phyloP scores from a whole-genome alignment of 2,329 filamentous ascomycete species.

The Zopfia rhizophila region DNA sequence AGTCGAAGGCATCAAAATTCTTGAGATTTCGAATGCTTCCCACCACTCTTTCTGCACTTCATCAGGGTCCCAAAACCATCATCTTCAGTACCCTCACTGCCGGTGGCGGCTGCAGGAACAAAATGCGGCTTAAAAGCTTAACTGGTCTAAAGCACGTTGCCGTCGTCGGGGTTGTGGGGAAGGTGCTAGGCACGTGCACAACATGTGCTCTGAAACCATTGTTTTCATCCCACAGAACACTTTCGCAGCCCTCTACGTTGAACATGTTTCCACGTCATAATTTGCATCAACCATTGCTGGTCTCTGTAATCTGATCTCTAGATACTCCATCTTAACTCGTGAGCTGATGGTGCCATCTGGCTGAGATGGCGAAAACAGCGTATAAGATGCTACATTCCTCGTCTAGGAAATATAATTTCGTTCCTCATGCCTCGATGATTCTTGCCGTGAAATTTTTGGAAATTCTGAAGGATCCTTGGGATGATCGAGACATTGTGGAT shows the following conservation, averaged over 20 bases:
- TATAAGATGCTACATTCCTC: not conserved
- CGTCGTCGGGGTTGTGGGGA: constrained; percentile 42
- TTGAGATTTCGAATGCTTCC: constrained; percentile 43
- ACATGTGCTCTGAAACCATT: not conserved
- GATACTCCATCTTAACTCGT: too few relatives aligned
- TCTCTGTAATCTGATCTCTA: too few relatives aligned
- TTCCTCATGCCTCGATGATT: not conserved
- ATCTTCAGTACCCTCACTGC: constrained; percentile 35
- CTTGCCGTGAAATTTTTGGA: not conserved
- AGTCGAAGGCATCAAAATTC: constrained; percentile 16
- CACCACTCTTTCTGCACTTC: constrained; percentile 13
- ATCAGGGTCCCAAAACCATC: constrained; percentile 24
- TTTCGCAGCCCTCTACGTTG: not conserved
- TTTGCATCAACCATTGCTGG: too few relatives aligned
- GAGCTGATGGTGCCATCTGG: not conserved
- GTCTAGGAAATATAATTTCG: not conserved
- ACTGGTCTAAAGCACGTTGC: constrained; percentile 31
- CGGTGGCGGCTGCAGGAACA: constrained; percentile 46
- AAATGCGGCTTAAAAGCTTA: constrained; percentile 51
- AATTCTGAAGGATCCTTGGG: not conserved
- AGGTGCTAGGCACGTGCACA: constrained; percentile 24
- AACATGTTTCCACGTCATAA: not conserved
- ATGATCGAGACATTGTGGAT: constrained; percentile 12
- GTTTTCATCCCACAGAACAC: not conserved
- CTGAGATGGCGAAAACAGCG: not conserved